Conservation (phyloP, 2,329 filamentous ascomycete species). For the Leptodontidium sp. region DNA sequence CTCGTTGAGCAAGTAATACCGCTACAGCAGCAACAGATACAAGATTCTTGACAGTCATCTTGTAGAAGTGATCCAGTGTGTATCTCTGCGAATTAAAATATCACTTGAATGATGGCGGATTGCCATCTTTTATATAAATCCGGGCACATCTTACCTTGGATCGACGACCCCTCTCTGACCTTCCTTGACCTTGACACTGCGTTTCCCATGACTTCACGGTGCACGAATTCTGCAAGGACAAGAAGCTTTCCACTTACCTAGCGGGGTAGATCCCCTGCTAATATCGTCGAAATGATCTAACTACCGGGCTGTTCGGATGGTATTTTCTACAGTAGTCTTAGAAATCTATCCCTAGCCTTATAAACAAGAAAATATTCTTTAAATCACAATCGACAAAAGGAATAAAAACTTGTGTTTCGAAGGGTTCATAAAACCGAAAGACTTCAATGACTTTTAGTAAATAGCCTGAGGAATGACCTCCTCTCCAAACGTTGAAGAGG, state of each 20-base stretch:
- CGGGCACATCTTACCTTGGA: slow-evolving; percentile 1
- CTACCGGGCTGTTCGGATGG: neutral
- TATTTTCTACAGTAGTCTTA: neutral
- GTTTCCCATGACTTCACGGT: slow-evolving; percentile 7
- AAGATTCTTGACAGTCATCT: slow-evolving; percentile 27
- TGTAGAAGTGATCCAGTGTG: slow-evolving; percentile 1
- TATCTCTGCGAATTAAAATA: neutral
- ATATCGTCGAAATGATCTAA: neutral
- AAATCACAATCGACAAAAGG: no score
- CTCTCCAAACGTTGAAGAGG: neutral
- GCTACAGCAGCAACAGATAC: slow-evolving; percentile 24
- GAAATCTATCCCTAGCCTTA: no score
- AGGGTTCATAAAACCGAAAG: no score
- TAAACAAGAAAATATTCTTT: no score
- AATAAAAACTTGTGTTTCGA: no score
- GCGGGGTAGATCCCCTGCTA: neutral
- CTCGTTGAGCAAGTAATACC: slow-evolving; percentile 31
- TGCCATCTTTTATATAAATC: slow-evolving; percentile 2
- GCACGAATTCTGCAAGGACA: slow-evolving; percentile 4
- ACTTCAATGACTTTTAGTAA: no score
- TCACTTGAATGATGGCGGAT: neutral
- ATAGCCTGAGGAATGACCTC: neutral
- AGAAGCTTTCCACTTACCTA: slow-evolving; percentile 1
- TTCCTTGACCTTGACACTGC: neutral
- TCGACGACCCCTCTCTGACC: slow-evolving; percentile 1